A percentile compares a stretch with the other conserved stretches of the same genome.
Conservation (phyloP, 805 yeast genomes). For the Nakazawaea ishiwadae region DNA sequence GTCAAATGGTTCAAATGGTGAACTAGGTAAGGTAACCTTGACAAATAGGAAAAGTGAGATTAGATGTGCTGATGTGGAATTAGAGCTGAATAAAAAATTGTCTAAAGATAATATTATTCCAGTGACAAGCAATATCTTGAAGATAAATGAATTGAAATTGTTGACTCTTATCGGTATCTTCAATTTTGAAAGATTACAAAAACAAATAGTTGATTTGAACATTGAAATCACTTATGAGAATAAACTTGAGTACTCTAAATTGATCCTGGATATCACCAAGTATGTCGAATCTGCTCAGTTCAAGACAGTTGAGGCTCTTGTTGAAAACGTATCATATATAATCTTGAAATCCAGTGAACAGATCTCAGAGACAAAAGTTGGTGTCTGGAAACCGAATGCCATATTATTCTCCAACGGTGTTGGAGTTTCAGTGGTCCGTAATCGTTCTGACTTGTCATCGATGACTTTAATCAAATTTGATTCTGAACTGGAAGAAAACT, state of each 20-base stretch:
- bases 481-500: constrained; percentile 10
- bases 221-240: constrained; percentile 33
- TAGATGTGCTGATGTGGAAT: constrained; percentile 45
- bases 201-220: constrained; percentile 69
- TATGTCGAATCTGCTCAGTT: constrained; percentile 79
- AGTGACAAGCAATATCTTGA: neutral
- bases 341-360: constrained; percentile 15
- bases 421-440: constrained; percentile 70
- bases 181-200: constrained; percentile 79
- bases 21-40: constrained; percentile 24
- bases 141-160: constrained; percentile 48
- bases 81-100: neutral
- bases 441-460: constrained; percentile 31
- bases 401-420: constrained; percentile 84
- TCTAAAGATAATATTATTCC: neutral
- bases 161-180: constrained; percentile 90
- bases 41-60: constrained; percentile 52
- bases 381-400: constrained; percentile 85
- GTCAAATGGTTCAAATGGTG: constrained; percentile 6
- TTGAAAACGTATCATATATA: constrained; percentile 54
- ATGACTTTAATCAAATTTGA: constrained; percentile 20
- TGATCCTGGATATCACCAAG: constrained; percentile 43
- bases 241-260: constrained; percentile 27
- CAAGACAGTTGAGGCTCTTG: constrained; percentile 92
- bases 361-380: constrained; percentile 34